Base-by-base conservation (phyloP, 73 alveolate species). In the Loxodes magnus region DNA sequence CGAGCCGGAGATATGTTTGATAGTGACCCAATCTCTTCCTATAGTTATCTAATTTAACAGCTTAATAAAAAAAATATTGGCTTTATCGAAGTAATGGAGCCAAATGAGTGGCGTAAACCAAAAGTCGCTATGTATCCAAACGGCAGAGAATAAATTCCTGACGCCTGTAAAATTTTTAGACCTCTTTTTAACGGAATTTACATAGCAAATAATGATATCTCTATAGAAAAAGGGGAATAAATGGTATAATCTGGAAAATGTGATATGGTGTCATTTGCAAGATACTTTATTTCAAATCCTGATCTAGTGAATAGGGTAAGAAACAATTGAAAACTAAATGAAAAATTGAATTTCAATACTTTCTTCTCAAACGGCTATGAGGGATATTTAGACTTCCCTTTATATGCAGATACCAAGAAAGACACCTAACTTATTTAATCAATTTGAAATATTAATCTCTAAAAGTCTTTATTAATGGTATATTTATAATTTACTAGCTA, bases 381-480 rank as follows among this genome's bases (percentile, higher is more conserved):
- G 43, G 76, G 76, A 2, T 62, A 62, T 33, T 16, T 42, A 22
- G 76, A 62, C n/a, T 62, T 51, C 39, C 76, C 76, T 20, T 60
- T 60, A 24, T 48, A 60, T 29, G 7, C 24, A 19, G 23, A 43
- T 42, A n/a, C n/a, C n/a, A n/a, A n/a, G n/a, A n/a, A n/a, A n/a
- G n/a, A n/a, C n/a, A n/a, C n/a, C n/a, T n/a, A n/a, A n/a, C n/a
- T n/a, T n/a, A n/a, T n/a, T n/a, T n/a, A n/a, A n/a, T n/a, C n/a
- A n/a, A n/a, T n/a, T n/a, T n/a, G n/a, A n/a, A n/a, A n/a, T n/a
- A n/a, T n/a, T n/a, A n/a, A n/a, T n/a, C n/a, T n/a, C n/a, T n/a
- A n/a, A n/a, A n/a, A n/a, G n/a, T n/a, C n/a, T n/a, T n/a, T n/a
- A n/a, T n/a, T n/a, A n/a, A n/a, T n/a, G n/a, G n/a, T n/a, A n/a